Evolutionary conservation across 1,139 yeast species (phyloP), one percentile per base, ranked within the genome.

Genomic region (Geotrichum histeridarum): DNA sequence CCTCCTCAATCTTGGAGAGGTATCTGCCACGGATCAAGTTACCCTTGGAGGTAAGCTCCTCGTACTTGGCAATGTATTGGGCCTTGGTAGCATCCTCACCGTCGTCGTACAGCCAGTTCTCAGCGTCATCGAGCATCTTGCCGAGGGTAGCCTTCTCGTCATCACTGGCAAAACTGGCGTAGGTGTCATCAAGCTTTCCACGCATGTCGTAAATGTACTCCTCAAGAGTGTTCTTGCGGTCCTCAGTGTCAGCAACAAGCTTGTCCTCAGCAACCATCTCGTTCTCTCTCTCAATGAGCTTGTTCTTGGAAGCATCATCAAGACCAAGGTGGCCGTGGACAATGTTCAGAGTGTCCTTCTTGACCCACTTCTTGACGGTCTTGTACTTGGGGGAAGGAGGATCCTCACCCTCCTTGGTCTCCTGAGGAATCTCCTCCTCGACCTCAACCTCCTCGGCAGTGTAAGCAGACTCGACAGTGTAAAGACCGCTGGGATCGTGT

Each of bases 181-280:
- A 93, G 69, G 84, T 84, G 57, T 90, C 99, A 59, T 91, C 97
- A 69, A 94, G 81, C 79, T 94, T 93, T 71, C 96, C 96, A 79
- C 99, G 88, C 74, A 93, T 83, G 67, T 89, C 95, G 77, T 93
- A 93, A 69, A 94, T 93, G 81, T 93, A 93, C 79, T 93, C 99
- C 79, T 93, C 99, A 61, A 94, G 81, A 63, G 96, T 94, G 73
- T 93, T 93, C 87, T 93, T 93, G 76, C 91, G 89, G 77, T 93
- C 98, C 79, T 93, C 99, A 63, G 99, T 94, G 77, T 93, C 98
- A 64, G 95, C 95, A 63, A 93, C 97, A 66, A 93, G 83, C 78
- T 90, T 93, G 77, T 94, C 99, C 70, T 85, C 91, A 71, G 89
- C 81, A 62, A 82, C 79, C 84, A 93, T 76, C 70, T 86, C 79